Evolutionary conservation across 768 basidiomycete genomes (phyloP).

Genomic region (Suillus spraguei): DNA sequence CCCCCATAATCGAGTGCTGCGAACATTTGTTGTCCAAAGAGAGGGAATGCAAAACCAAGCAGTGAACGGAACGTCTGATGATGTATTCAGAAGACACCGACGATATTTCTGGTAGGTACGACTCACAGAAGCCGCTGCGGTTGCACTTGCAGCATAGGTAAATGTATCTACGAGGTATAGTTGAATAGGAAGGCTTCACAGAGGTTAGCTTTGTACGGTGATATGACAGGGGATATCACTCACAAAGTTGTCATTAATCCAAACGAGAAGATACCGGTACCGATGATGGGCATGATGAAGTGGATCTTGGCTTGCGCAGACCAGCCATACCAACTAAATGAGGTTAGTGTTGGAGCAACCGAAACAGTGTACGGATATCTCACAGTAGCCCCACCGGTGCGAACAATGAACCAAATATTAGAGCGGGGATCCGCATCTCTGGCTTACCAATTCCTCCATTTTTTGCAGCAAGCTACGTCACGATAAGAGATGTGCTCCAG

Average conservation of each 20-base stretch:
- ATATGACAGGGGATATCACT: conserved; percentile 30
- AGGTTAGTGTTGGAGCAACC: conserved; percentile 6
- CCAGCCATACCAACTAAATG: conserved; percentile 45
- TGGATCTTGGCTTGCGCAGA: conserved; percentile 64
- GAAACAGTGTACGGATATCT: conserved; percentile 25
- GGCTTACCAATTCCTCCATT: conserved; percentile 69
- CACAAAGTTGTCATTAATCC: conserved; percentile 48
- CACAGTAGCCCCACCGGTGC: conserved; percentile 72
- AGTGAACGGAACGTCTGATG: conserved; percentile 58
- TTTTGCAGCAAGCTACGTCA: conserved; percentile 45
- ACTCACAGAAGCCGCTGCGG: conserved; percentile 61
- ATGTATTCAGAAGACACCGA: not conserved
- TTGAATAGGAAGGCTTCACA: conserved; percentile 61
- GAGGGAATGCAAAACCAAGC: conserved; percentile 68
- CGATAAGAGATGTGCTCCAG: not conserved
- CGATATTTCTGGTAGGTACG: not conserved
- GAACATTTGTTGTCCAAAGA: conserved; percentile 45
- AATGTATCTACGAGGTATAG: conserved; percentile 59
- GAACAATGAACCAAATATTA: conserved; percentile 59
- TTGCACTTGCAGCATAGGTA: conserved; percentile 49
- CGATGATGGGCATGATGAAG: conserved; percentile 79
- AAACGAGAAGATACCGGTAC: conserved; percentile 61
- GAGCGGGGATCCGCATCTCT: conserved; percentile 73
- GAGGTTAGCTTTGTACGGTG: not conserved
- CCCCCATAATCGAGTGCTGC: conserved; percentile 56